A percentile compares a stretch with the other conserved stretches of the same genome.
Conservation (phyloP, 306 rosid species). For the Begonia loranthoides region DNA sequence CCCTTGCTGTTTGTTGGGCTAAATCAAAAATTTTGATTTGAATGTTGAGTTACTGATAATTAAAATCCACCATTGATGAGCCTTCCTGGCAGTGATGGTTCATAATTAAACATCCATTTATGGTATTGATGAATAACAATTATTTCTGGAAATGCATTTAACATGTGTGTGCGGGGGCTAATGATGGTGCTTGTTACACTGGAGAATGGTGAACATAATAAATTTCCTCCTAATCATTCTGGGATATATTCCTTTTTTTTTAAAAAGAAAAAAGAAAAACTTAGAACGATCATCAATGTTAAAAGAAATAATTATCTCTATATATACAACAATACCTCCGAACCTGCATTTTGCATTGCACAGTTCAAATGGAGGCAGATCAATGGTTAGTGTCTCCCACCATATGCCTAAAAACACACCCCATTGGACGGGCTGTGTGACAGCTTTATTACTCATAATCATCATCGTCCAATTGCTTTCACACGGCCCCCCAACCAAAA, state of each 20-base stretch:
- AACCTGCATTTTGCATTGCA: constrained; percentile 3
- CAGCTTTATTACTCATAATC: constrained; percentile 3
- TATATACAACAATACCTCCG: constrained; percentile 15
- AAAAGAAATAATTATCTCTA: constrained; percentile 13
- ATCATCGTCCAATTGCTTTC: background rate
- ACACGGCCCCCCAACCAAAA: constrained; percentile 3
- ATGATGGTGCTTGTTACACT: too few species aligned
- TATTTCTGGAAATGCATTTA: too few species aligned
- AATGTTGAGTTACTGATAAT: too few species aligned
- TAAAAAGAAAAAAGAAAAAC: background rate
- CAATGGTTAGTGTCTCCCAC: constrained; percentile 11
- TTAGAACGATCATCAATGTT: constrained; percentile 5
- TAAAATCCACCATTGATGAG: too few species aligned
- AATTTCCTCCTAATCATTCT: background rate
- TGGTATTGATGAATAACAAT: too few species aligned
- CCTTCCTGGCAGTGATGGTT: too few species aligned
- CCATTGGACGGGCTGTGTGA: constrained; percentile 3
- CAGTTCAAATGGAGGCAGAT: constrained; percentile 9
- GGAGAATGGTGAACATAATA: background rate
- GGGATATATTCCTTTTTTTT: background rate
- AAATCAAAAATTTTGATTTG: too few species aligned
- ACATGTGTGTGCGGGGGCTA: too few species aligned
- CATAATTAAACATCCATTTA: too few species aligned
- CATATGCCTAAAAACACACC: constrained; percentile 3
- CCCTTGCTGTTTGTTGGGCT: too few species aligned